These are phyloP conservation scores for Pichia inconspicua DNA, from an alignment of 1,139 yeast species.

Conservation along the genomic window DNA sequence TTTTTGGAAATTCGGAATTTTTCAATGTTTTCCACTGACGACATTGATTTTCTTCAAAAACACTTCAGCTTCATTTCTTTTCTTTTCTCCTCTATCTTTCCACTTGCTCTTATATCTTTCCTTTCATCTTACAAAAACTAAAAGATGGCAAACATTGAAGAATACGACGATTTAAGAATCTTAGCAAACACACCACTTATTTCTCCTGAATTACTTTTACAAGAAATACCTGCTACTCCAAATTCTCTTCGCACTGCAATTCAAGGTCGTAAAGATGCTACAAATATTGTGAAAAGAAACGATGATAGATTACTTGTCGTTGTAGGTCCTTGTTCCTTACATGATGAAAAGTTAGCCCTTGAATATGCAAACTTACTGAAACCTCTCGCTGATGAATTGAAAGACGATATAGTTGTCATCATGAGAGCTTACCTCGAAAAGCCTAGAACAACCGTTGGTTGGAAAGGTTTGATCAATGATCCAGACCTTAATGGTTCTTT, in stretches of 20 bases:
- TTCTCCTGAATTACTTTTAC: constrained; percentile 78
- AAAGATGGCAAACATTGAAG: constrained; percentile 32
- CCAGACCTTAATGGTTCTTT: constrained; percentile 90
- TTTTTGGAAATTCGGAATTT: background rate
- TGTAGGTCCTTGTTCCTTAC: constrained; percentile 93
- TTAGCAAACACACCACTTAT: constrained; percentile 85
- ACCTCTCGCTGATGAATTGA: constrained; percentile 58
- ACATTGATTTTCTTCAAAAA: background rate
- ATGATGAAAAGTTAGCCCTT: constrained; percentile 81
- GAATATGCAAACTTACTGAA: constrained; percentile 75
- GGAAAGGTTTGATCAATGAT: constrained; percentile 97
- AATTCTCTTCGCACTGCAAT: constrained; percentile 60
- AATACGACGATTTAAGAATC: constrained; percentile 83
- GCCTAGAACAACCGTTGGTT: constrained; percentile 98
- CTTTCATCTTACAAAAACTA: background rate
- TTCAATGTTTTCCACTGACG: background rate
- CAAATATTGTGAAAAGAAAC: constrained; percentile 58
- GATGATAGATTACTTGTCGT: constrained; percentile 77
- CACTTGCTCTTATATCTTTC: background rate
- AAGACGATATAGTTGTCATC: constrained; percentile 69
- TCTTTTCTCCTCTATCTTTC: background rate
- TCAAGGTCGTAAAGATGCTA: constrained; percentile 68
- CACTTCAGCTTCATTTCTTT: background rate
- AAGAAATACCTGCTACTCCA: constrained; percentile 64
- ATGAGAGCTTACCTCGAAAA: constrained; percentile 98